A percentile compares a stretch with the other conserved stretches of the same genome.
These are phyloP conservation scores for Lasiosphaeria ovina DNA, from an alignment of 495 filamentous ascomycete genomes.

Conservation along the genomic window DNA sequence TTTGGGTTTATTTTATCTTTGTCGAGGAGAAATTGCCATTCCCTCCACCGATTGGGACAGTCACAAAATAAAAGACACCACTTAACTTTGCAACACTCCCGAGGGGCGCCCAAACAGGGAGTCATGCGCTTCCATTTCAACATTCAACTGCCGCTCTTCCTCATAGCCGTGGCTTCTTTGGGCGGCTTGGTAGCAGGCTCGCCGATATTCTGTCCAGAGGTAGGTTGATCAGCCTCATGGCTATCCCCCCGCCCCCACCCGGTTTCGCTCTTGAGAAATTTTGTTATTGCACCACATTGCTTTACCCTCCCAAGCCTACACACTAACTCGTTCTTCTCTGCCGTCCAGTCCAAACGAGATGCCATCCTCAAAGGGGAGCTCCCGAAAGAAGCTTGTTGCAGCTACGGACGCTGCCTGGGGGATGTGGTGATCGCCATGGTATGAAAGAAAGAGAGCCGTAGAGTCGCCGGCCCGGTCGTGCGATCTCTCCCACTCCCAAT, in stretches of 20 bases:
- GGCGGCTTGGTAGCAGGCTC: conserved; percentile 22
- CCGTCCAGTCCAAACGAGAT: conserved; percentile 44
- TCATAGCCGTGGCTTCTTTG: conserved; percentile 13
- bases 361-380: conserved; percentile 44
- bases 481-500: no score
- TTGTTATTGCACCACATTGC: no score
- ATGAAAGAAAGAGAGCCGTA: conserved; percentile 7
- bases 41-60: no score
- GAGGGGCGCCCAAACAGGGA: neutral
- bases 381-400: conserved; percentile 47
- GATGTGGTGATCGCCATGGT: conserved; percentile 45
- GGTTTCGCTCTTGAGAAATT: no score
- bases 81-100: neutral
- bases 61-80: no score
- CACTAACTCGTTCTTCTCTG: conserved; percentile 27
- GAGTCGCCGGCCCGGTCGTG: no score
- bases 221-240: conserved; percentile 17
- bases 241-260: neutral
- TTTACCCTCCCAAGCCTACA: neutral
- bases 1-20: no score
- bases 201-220: conserved; percentile 38
- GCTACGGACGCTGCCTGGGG: conserved; percentile 46
- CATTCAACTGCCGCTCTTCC: conserved; percentile 11
- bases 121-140: conserved; percentile 3
- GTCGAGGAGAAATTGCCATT: no score